phyloP scores from a whole-genome alignment of 257 asterid species.

The Galeopsis tetrahit region DNA sequence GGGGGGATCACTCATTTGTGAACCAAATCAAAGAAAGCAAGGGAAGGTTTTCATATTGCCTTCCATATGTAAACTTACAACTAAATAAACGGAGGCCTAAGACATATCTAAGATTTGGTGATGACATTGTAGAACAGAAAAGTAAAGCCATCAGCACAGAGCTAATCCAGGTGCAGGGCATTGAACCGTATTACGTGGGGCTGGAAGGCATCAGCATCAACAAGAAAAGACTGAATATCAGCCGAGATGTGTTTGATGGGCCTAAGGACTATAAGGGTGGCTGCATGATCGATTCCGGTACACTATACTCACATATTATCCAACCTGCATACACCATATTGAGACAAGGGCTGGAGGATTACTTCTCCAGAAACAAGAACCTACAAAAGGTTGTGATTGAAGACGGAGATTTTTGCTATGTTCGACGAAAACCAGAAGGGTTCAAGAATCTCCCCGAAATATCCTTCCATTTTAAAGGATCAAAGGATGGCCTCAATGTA shows the following conservation, averaged over 20 bases:
- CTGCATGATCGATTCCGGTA: constrained; percentile 23
- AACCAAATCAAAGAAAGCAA: constrained; percentile 20
- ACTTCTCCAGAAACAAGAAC: constrained; percentile 21
- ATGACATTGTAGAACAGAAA: neutral
- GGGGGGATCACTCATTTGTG: constrained; percentile 14
- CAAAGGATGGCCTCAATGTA: neutral
- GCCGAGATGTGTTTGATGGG: neutral
- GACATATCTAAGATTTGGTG: constrained; percentile 27
- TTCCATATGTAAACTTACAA: neutral
- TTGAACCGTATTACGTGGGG: neutral
- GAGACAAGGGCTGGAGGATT: constrained; percentile 5
- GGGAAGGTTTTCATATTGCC: constrained; percentile 26
- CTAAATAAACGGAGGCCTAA: neutral
- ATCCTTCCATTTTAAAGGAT: constrained; percentile 25
- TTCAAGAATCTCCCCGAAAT: constrained; percentile 11
- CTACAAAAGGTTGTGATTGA: neutral
- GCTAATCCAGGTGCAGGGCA: neutral
- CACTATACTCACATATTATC: constrained; percentile 5
- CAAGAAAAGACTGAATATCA: constrained; percentile 23
- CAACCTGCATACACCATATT: constrained; percentile 7
- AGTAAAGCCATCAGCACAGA: neutral
- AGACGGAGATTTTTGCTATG: constrained; percentile 10
- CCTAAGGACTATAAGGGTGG: neutral
- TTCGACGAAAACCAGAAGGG: neutral
- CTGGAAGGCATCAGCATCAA: constrained; percentile 28